Percentiles rank a stretch among this genome's conserved stretches.
These are phyloP conservation scores for Ophiostoma quercus DNA, from an alignment of 2,329 filamentous ascomycete genomes.

Conservation along the genomic window DNA sequence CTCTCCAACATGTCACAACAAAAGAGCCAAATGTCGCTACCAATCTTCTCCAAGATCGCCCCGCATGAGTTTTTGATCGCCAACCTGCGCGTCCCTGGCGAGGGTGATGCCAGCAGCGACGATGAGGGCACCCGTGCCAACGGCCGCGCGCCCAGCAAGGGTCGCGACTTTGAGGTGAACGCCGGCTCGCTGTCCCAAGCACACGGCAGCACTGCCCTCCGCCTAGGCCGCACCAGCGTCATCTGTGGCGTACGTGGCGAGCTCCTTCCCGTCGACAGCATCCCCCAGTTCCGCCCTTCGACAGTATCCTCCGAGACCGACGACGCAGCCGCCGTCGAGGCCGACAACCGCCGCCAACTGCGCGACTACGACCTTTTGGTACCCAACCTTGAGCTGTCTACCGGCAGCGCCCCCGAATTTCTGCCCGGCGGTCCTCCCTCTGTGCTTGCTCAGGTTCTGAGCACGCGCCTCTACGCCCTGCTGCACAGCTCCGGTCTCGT, in stretches of 20 bases:
- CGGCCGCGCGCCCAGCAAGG: slow-evolving; percentile 65
- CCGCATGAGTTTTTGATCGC: slow-evolving; percentile 86
- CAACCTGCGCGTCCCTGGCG: slow-evolving; percentile 57
- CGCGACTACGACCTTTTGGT: slow-evolving; percentile 70
- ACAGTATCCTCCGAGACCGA: slow-evolving; percentile 24
- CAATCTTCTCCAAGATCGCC: slow-evolving; percentile 83
- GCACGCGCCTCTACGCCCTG: slow-evolving; percentile 70
- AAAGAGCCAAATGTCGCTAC: slow-evolving; percentile 40
- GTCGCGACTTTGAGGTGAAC: slow-evolving; percentile 70
- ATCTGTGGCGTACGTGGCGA: slow-evolving; percentile 90
- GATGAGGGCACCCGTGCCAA: slow-evolving; percentile 65
- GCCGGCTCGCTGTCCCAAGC: slow-evolving; percentile 80
- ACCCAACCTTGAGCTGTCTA: slow-evolving; percentile 88
- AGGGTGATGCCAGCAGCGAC: slow-evolving; percentile 33
- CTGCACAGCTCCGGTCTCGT: slow-evolving; percentile 68
- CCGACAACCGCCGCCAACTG: slow-evolving; percentile 42
- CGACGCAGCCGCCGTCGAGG: slow-evolving; percentile 17
- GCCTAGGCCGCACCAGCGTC: slow-evolving; percentile 85
- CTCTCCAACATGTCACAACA: slow-evolving; percentile 21
- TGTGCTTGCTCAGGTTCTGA: slow-evolving; percentile 75
- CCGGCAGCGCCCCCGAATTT: slow-evolving; percentile 80
- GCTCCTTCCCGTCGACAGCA: slow-evolving; percentile 68
- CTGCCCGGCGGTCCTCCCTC: slow-evolving; percentile 78
- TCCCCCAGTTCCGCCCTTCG: slow-evolving; percentile 58
- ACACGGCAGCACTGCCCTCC: slow-evolving; percentile 82